Evolutionary conservation across 805 yeast genomes (phyloP).

Genomic region (Sungouiozyma ichnusensis): DNA sequence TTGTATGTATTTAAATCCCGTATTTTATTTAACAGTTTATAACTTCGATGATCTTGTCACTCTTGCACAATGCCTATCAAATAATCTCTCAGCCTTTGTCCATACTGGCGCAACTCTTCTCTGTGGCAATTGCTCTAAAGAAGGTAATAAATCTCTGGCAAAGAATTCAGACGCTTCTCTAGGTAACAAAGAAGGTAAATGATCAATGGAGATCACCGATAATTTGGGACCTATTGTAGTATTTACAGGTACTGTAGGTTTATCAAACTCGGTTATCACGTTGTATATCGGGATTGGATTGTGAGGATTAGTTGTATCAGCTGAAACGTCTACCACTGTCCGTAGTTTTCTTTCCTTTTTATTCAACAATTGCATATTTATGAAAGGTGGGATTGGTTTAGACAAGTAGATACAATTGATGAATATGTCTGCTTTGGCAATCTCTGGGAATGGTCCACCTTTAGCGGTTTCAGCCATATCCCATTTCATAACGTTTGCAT

Average conservation of each 20-base stretch:
- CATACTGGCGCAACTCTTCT: constrained; percentile 82
- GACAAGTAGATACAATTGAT: constrained; percentile 94
- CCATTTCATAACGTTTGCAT: constrained; percentile 78
- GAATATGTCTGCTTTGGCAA: constrained; percentile 76
- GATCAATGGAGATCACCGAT: constrained; percentile 92
- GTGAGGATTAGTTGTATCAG: constrained; percentile 97
- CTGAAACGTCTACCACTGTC: constrained; percentile 94
- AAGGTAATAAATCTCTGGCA: constrained; percentile 79
- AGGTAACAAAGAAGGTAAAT: constrained; percentile 88
- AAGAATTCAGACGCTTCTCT: constrained; percentile 95
- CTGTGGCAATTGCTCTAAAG: constrained; percentile 72
- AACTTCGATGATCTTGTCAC: constrained; percentile 40
- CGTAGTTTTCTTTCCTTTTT: constrained; percentile 61
- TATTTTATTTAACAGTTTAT: constrained; percentile 9
- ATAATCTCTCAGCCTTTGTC: constrained; percentile 78
- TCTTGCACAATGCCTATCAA: constrained; percentile 75
- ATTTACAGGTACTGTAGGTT: constrained; percentile 82
- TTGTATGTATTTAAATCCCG: not conserved
- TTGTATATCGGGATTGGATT: constrained; percentile 94
- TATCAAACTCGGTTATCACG: constrained; percentile 78
- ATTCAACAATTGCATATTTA: constrained; percentile 60
- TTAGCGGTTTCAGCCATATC: constrained; percentile 92
- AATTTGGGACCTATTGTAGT: constrained; percentile 74
- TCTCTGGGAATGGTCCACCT: constrained; percentile 96
- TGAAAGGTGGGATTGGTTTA: constrained; percentile 86